Percentiles rank a stretch among this genome's conserved stretches.
phyloP scores from a whole-genome alignment of 2,329 filamentous ascomycete species.

The Pseudodiploospora longispora region DNA sequence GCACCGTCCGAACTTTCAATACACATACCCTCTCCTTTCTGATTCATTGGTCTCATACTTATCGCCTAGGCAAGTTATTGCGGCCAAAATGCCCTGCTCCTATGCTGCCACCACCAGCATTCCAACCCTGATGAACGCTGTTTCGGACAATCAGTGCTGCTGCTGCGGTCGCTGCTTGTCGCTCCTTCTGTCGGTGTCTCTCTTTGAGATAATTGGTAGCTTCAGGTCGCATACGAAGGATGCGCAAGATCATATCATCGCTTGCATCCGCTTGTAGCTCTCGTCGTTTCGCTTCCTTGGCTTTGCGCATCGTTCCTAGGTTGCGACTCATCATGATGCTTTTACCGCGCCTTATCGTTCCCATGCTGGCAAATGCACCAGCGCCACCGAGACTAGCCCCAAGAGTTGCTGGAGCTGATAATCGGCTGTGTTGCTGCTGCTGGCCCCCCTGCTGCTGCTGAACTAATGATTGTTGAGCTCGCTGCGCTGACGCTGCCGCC shows the following conservation, averaged over 20 bases:
- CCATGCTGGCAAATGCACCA: slow-evolving; percentile 54
- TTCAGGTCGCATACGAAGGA: slow-evolving; percentile 89
- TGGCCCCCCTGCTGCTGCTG: slow-evolving; percentile 28
- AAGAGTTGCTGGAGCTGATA: slow-evolving; percentile 55
- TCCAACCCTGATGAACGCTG: slow-evolving; percentile 60
- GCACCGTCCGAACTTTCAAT: neutral
- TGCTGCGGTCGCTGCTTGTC: slow-evolving; percentile 80
- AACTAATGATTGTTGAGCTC: slow-evolving; percentile 60
- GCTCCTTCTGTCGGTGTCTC: slow-evolving; percentile 85
- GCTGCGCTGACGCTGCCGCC: slow-evolving; percentile 75
- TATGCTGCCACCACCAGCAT: slow-evolving; percentile 26
- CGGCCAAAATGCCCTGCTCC: slow-evolving; percentile 33
- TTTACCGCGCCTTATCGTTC: slow-evolving; percentile 58
- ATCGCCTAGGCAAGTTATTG: slow-evolving; percentile 41
- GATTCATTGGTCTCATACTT: slow-evolving; percentile 9
- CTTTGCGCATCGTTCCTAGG: slow-evolving; percentile 89
- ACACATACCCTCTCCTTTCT: neutral
- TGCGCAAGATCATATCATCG: slow-evolving; percentile 96
- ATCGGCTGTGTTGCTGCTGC: slow-evolving; percentile 47
- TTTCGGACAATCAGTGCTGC: slow-evolving; percentile 93
- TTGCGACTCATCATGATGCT: slow-evolving; percentile 93
- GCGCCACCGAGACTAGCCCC: slow-evolving; percentile 27
- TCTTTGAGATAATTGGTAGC: slow-evolving; percentile 82
- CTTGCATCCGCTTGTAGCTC: slow-evolving; percentile 94
- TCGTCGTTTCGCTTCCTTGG: slow-evolving; percentile 90